Percentiles rank a stretch among this genome's conserved stretches.
phyloP scores from a whole-genome alignment of 78 protist species.

The Dictyostelium discoideum region DNA sequence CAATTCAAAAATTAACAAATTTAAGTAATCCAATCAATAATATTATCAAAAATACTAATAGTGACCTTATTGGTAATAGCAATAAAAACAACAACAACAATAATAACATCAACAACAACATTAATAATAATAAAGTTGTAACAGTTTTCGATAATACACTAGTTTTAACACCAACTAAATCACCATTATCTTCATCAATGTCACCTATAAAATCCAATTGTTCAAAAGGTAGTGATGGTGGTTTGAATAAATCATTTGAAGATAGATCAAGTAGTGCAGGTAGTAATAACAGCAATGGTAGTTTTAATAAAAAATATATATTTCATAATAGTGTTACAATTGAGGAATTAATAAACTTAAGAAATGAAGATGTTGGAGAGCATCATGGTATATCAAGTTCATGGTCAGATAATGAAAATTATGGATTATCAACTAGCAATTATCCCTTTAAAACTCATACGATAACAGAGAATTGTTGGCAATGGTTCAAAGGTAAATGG shows the following conservation, averaged over 20 bases:
- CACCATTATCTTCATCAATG: background rate
- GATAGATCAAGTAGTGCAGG: background rate
- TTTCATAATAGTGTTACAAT: background rate
- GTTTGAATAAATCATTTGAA: background rate
- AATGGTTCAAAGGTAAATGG: conserved; percentile 47
- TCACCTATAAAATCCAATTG: background rate
- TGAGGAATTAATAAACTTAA: background rate
- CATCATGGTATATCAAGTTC: background rate
- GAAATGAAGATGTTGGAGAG: background rate
- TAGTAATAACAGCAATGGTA: background rate
- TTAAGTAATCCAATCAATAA: background rate
- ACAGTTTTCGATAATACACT: background rate
- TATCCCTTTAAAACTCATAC: conserved; percentile 37
- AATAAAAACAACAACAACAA: background rate
- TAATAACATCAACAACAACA: background rate
- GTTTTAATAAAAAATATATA: background rate
- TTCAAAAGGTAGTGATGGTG: background rate
- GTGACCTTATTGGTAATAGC: no score
- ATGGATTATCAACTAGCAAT: background rate
- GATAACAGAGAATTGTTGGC: conserved; percentile 13
- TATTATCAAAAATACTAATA: background rate
- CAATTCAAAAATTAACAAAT: background rate
- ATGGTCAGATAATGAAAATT: conserved; percentile 3
- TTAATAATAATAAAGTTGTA: background rate
- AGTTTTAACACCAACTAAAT: background rate